Evolutionary conservation across 306 rosid genomes (phyloP).

Genomic region (Mimosa bimucronata): DNA sequence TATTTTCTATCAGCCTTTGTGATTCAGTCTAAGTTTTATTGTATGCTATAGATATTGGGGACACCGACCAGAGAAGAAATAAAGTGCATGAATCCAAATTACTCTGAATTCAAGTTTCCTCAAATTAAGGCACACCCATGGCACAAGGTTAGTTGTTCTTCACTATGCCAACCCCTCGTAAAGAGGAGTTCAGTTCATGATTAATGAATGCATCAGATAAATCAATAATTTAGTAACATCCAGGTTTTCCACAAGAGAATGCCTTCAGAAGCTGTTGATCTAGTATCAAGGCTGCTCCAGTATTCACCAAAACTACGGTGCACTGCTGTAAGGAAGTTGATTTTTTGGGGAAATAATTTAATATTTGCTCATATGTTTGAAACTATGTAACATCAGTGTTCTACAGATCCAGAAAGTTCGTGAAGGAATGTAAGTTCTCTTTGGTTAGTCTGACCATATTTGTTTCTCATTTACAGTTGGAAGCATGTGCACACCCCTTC

Average conservation of each 20-base stretch:
- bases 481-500: constrained; percentile 92
- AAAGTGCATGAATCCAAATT: constrained; percentile 94
- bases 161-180: not conserved
- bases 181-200: not conserved
- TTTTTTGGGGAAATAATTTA: not conserved
- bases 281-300: constrained; percentile 89
- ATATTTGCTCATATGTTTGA: not conserved
- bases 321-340: constrained; percentile 71
- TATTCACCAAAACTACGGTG: constrained; percentile 94
- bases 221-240: constrained; percentile 34
- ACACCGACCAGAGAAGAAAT: constrained; percentile 97
- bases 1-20: constrained; percentile 21
- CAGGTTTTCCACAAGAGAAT: constrained; percentile 86
- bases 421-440: not conserved
- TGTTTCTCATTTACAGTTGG: constrained; percentile 59
- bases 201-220: constrained; percentile 8
- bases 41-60: constrained; percentile 64
- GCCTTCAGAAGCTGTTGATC: constrained; percentile 92
- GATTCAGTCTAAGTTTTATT: constrained; percentile 21
- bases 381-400: not conserved
- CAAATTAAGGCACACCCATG: constrained; percentile 96
- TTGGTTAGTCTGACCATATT: constrained; percentile 22
- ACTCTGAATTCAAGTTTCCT: constrained; percentile 88
- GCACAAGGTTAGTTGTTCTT: constrained; percentile 73
- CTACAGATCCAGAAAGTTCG: not conserved